These are phyloP conservation scores for Tricholoma terreum DNA, from an alignment of 768 basidiomycete genomes.

Conservation along the genomic window DNA sequence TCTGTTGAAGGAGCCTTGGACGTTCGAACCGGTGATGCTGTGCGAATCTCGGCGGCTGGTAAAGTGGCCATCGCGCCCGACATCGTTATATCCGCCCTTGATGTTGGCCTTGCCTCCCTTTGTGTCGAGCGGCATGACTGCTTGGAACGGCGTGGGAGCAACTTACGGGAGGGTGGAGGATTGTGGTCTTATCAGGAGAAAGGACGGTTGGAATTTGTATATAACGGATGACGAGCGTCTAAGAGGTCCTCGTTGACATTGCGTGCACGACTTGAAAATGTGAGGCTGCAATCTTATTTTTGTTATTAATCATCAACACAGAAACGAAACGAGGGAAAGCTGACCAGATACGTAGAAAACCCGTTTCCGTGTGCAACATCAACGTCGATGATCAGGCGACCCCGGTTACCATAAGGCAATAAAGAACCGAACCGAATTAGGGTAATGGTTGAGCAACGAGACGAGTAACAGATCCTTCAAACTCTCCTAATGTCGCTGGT, in stretches of 20 bases:
- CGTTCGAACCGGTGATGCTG: not conserved
- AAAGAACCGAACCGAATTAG: no score
- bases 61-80: not conserved
- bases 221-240: no score
- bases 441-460: no score
- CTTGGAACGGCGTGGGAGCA: not conserved
- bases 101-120: not conserved
- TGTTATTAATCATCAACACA: not conserved
- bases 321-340: not conserved
- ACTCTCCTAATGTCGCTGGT: no score
- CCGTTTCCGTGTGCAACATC: not conserved
- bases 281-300: not conserved
- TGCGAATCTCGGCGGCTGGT: not conserved
- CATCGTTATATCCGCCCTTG: not conserved
- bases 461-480: no score
- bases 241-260: no score
- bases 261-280: not conserved
- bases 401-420: not conserved
- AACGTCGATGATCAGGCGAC: not conserved
- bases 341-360: no score
- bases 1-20: not conserved
- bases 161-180: not conserved
- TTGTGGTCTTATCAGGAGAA: no score
- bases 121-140: not conserved
- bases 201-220: no score